A percentile compares a stretch with the other conserved stretches of the same genome.
Evolutionary conservation across 306 rosid genomes (phyloP).

Genomic region (Herpetospermum pedunculosum): DNA sequence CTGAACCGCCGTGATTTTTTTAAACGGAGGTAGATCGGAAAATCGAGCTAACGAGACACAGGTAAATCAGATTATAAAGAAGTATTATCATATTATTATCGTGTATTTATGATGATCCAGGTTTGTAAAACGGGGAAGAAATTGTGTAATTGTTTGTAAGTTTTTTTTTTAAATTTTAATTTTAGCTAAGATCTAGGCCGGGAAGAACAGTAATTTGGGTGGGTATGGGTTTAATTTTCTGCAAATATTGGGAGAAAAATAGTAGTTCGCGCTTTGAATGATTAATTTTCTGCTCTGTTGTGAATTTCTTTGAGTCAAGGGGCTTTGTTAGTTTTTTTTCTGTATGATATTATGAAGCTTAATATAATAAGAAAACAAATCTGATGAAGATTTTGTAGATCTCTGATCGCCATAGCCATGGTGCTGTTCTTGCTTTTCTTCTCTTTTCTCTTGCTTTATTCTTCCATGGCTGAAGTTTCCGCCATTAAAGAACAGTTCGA

Average conservation of each 20-base stretch:
- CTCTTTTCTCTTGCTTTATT: not conserved
- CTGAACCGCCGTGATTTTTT: slow-evolving; percentile 60
- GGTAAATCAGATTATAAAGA: not conserved
- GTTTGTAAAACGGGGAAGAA: not conserved
- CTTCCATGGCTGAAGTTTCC: not conserved
- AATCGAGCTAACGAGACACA: slow-evolving; percentile 11
- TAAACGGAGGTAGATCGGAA: slow-evolving; percentile 52
- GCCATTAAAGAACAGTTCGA: not conserved
- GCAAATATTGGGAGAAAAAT: not conserved
- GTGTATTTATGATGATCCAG: slow-evolving; percentile 9
- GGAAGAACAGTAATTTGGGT: not conserved
- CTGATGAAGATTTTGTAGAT: not conserved
- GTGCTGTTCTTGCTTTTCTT: not conserved
- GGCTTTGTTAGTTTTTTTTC: slow-evolving; percentile 6
- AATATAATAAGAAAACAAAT: slow-evolving; percentile 1
- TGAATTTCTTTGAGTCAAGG: not conserved
- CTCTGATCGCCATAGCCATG: not conserved
- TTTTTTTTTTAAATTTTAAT: too few relatives aligned
- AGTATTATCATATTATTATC: not conserved
- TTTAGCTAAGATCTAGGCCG: not conserved
- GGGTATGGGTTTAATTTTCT: slow-evolving; percentile 8
- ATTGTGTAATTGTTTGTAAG: slow-evolving; percentile 3
- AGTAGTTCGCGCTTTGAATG: slow-evolving; percentile 7
- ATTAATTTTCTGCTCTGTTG: slow-evolving; percentile 11
- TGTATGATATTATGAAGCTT: slow-evolving; percentile 1